A percentile compares a stretch with the other conserved stretches of the same genome.
Evolutionary conservation across 495 filamentous ascomycete species (phyloP).

Genomic region (Filosporella fistucella): DNA sequence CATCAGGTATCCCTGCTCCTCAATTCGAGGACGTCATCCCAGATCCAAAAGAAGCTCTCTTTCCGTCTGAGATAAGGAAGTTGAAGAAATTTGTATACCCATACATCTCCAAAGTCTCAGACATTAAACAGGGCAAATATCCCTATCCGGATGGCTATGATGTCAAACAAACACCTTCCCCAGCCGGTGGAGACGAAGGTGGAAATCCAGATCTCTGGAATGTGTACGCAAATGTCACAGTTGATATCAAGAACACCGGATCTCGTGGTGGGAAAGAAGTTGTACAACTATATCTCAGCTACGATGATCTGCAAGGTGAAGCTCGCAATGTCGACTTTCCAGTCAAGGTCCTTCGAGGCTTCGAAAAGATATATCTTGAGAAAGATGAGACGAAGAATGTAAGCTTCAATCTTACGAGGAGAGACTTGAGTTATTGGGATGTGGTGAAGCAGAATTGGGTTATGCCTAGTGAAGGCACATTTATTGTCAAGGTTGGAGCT

Average conservation of each 20-base stretch:
- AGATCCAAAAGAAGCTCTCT: constrained; percentile 51
- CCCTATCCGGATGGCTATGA: constrained; percentile 72
- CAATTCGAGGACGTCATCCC: constrained; percentile 58
- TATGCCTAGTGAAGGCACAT: constrained; percentile 44
- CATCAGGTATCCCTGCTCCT: constrained; percentile 49
- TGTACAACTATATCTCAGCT: constrained; percentile 77
- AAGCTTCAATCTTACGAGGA: constrained; percentile 67
- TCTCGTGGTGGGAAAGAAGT: constrained; percentile 62
- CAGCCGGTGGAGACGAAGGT: constrained; percentile 74
- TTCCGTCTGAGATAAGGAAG: constrained; percentile 61
- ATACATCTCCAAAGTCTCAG: constrained; percentile 59
- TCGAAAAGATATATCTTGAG: constrained; percentile 66
- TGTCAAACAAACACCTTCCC: constrained; percentile 46
- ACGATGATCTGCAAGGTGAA: constrained; percentile 46
- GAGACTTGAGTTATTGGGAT: constrained; percentile 81
- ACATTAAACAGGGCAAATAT: constrained; percentile 52
- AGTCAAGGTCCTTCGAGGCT: constrained; percentile 67
- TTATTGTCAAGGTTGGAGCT: constrained; percentile 39
- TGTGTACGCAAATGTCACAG: constrained; percentile 53
- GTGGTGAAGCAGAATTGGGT: constrained; percentile 78
- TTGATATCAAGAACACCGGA: constrained; percentile 72
- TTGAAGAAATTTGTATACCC: constrained; percentile 86
- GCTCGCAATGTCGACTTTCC: constrained; percentile 63
- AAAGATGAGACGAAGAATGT: constrained; percentile 54
- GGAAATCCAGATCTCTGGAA: constrained; percentile 85